Conservation (phyloP, 495 filamentous ascomycete genomes). For the Aspergillus ostianus region DNA sequence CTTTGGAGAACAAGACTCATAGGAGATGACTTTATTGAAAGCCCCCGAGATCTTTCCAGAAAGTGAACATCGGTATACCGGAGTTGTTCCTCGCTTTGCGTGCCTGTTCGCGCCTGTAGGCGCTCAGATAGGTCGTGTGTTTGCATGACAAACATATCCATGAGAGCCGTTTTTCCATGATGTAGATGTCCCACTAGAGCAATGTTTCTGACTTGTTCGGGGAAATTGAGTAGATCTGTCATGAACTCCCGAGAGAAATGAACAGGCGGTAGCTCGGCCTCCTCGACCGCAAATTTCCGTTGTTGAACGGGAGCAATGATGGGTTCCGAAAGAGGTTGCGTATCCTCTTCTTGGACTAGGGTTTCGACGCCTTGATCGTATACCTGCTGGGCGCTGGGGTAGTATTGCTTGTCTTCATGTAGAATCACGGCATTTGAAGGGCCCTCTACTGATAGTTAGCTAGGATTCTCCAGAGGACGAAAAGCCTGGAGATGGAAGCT, state of each 20-base stretch:
- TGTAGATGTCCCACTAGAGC: constrained; percentile 91
- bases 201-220: constrained; percentile 89
- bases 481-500: constrained; percentile 12
- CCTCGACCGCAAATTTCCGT: constrained; percentile 94
- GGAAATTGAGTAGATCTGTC: constrained; percentile 94
- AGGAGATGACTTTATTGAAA: constrained; percentile 92
- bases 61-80: constrained; percentile 92
- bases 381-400: constrained; percentile 91
- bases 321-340: constrained; percentile 85
- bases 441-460: constrained; percentile 60
- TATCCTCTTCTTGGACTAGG: constrained; percentile 95
- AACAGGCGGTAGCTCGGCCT: constrained; percentile 85
- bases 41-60: constrained; percentile 80
- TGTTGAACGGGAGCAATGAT: constrained; percentile 91
- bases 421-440: constrained; percentile 95
- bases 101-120: constrained; percentile 75
- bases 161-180: constrained; percentile 95
- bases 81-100: constrained; percentile 83
- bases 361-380: constrained; percentile 95
- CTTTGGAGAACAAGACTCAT: constrained; percentile 91
- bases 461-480: constrained; percentile 4
- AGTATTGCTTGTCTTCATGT: constrained; percentile 99
- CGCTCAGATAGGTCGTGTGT: constrained; percentile 83
- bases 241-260: constrained; percentile 86
- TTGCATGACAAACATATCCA: constrained; percentile 96